phyloP scores from a whole-genome alignment of 176 grass and related monocot genomes.

The Carex parvula region DNA sequence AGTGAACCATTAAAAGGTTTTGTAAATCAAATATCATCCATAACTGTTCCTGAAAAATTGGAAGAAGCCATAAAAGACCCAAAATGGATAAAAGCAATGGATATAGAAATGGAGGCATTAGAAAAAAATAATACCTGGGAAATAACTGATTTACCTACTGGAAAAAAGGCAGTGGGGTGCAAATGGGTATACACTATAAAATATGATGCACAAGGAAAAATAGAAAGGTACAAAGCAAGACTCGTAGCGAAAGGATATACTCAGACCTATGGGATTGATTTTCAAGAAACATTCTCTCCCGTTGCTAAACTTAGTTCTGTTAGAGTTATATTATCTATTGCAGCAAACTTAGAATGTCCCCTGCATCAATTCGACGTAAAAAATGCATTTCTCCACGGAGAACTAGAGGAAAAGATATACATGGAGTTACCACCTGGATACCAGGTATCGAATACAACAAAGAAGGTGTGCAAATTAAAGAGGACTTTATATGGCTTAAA shows the following conservation, averaged over 20 bases:
- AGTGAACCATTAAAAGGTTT: background rate
- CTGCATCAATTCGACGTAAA: background rate
- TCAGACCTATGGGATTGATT: background rate
- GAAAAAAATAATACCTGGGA: slow-evolving; percentile 8
- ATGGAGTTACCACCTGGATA: background rate
- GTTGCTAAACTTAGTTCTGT: background rate
- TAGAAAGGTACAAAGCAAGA: background rate
- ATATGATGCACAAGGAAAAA: slow-evolving; percentile 1
- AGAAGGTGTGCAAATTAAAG: background rate
- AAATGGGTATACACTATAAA: background rate
- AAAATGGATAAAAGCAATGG: background rate
- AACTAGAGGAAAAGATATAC: slow-evolving; percentile 9
- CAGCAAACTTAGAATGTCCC: background rate
- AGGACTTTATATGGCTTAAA: slow-evolving; percentile 5
- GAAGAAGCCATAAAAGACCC: background rate
- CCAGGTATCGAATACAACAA: too few species aligned
- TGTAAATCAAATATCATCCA: background rate
- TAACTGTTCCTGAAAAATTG: background rate
- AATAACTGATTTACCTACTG: background rate
- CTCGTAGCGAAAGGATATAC: slow-evolving; percentile 3
- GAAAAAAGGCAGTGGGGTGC: background rate
- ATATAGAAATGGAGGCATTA: background rate
- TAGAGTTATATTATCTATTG: background rate
- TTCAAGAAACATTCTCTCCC: background rate
- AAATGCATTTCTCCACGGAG: slow-evolving; percentile 1